These are phyloP conservation scores for Wallemia ichthyophaga DNA, from an alignment of 1,284 basidiomycete genomes.

Conservation along the genomic window DNA sequence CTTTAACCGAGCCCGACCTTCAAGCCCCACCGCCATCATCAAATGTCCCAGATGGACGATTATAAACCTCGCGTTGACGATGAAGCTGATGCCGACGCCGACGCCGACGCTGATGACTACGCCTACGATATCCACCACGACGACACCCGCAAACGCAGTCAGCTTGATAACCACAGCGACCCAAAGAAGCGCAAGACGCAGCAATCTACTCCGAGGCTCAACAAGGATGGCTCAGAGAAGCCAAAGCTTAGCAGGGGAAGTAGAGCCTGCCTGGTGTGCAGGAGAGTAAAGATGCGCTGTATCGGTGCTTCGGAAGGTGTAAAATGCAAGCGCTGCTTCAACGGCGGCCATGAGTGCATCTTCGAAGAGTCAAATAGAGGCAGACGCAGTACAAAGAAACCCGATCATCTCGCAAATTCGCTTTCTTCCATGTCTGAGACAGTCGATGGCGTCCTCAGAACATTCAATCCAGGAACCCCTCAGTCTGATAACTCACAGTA, in stretches of 20 bases:
- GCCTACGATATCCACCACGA: too few relatives aligned
- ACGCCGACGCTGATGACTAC: too few relatives aligned
- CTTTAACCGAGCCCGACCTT: too few relatives aligned
- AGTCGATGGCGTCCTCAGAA: neutral
- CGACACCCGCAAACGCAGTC: too few relatives aligned
- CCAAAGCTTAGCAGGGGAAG: neutral
- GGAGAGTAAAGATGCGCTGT: conserved; percentile 1
- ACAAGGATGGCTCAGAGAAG: neutral
- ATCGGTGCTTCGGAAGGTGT: neutral
- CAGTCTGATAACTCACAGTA: conserved; percentile 5
- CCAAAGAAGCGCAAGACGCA: neutral
- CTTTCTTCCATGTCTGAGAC: neutral
- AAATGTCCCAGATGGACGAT: too few relatives aligned
- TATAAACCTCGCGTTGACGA: too few relatives aligned
- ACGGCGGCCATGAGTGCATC: conserved; percentile 62
- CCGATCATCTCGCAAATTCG: neutral
- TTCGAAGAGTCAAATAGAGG: conserved; percentile 86
- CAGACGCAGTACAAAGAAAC: conserved; percentile 55
- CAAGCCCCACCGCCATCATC: too few relatives aligned
- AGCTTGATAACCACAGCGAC: neutral
- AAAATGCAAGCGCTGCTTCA: conserved; percentile 19
- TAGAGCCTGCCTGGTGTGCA: neutral
- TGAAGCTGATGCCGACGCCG: too few relatives aligned
- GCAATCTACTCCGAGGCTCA: neutral
- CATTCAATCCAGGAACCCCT: neutral